These are phyloP conservation scores for Neonectria sp. DNA, from an alignment of 2,329 filamentous ascomycete species.

Conservation along the genomic window DNA sequence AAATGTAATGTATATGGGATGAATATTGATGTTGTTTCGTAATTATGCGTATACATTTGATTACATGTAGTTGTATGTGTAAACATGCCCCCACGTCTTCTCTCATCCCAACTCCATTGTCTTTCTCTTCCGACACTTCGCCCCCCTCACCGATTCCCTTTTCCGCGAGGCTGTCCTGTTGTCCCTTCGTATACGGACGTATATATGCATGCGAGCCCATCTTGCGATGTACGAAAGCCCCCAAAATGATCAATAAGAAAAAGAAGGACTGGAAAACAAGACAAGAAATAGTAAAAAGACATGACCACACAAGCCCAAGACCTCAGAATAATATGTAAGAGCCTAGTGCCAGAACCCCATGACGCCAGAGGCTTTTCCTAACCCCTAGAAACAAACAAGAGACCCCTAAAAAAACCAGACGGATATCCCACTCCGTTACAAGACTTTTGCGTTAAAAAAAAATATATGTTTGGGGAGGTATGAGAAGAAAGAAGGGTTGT, in stretches of 20 bases:
- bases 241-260: neutral
- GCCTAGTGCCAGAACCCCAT: neutral
- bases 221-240: conserved; percentile 9
- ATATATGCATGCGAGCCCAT: conserved; percentile 17
- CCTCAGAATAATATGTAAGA: neutral
- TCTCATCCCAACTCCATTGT: neutral
- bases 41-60: conserved; percentile 37
- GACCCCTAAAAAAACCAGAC: conserved; percentile 6
- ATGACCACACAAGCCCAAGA: neutral
- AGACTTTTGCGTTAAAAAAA: conserved; percentile 4
- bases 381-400: conserved; percentile 22
- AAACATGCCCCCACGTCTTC: conserved; percentile 9
- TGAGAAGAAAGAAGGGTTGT: conserved; percentile 5
- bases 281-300: neutral
- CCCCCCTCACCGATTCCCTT: conserved; percentile 1
- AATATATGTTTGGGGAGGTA: conserved; percentile 14
- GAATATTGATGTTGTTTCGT: neutral
- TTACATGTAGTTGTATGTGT: conserved; percentile 41
- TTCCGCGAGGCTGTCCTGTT: neutral
- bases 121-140: neutral
- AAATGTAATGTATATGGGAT: neutral
- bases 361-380: conserved; percentile 11
- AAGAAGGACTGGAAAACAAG: neutral
- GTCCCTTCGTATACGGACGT: conserved; percentile 8
- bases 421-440: neutral